Evolutionary conservation across 2,329 filamentous ascomycete genomes (phyloP).

Genomic region (Cercospora berteroae): DNA sequence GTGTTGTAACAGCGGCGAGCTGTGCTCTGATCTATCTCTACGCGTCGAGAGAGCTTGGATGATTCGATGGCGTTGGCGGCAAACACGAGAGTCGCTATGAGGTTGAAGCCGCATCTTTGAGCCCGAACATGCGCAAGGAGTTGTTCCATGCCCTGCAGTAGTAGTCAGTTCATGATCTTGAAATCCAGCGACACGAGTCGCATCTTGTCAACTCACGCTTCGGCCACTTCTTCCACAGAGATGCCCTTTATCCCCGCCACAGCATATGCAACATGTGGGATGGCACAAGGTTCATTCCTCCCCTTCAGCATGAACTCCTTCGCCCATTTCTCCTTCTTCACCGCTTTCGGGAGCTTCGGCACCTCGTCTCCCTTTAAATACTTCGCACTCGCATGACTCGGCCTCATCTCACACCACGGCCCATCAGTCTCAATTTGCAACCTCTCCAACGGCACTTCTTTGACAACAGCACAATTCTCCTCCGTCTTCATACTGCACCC

Average conservation of each 20-base stretch:
- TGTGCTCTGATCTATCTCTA: too few species aligned
- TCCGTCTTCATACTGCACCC: constrained; percentile 94
- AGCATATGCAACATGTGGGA: constrained; percentile 81
- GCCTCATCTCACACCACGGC: constrained; percentile 92
- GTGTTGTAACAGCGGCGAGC: too few species aligned
- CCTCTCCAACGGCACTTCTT: constrained; percentile 70
- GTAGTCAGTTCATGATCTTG: constrained; percentile 24
- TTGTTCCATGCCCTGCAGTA: constrained; percentile 69
- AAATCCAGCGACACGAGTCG: too few species aligned
- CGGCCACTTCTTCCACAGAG: constrained; percentile 75
- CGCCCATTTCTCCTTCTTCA: constrained; percentile 96
- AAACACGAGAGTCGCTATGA: too few species aligned
- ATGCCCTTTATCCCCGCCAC: constrained; percentile 84
- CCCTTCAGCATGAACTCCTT: constrained; percentile 89
- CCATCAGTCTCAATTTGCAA: constrained; percentile 97
- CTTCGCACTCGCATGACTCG: constrained; percentile 80
- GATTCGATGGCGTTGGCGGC: too few species aligned
- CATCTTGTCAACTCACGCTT: constrained; percentile 56
- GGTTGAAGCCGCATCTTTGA: constrained; percentile 50
- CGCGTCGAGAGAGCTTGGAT: too few species aligned
- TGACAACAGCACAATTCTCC: constrained; percentile 84
- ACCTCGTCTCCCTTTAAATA: constrained; percentile 60
- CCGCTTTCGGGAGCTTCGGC: constrained; percentile 70
- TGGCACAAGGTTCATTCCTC: constrained; percentile 86
- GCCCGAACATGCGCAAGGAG: constrained; percentile 73